A percentile compares a stretch with the other conserved stretches of the same genome.
Evolutionary conservation across 176 grass and related monocot species (phyloP).

Genomic region (Thalia dealbata): DNA sequence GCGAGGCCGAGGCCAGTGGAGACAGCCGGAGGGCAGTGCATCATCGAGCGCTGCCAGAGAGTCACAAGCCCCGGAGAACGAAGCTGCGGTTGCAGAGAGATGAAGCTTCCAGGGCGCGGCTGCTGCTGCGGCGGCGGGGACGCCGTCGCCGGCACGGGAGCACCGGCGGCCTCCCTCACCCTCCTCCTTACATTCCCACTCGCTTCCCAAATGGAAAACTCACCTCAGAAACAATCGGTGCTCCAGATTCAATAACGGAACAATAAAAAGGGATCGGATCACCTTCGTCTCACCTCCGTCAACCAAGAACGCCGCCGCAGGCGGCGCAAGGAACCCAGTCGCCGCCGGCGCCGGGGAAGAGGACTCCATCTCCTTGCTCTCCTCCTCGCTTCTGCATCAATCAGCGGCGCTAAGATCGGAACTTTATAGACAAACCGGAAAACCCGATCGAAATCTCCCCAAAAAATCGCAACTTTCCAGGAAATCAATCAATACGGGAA

Average conservation of each 20-base stretch:
- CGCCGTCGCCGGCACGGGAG: not conserved
- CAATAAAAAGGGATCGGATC: not conserved
- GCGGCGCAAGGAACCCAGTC: not conserved
- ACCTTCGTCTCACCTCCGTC: not conserved
- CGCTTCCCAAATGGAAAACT: not conserved
- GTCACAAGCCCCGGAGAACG: not conserved
- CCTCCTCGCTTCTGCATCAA: not conserved
- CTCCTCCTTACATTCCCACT: not conserved
- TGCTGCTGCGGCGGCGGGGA: not conserved
- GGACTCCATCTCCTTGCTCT: not conserved
- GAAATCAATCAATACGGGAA: not conserved
- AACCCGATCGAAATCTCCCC: too few relatives aligned
- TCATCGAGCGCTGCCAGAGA: not conserved
- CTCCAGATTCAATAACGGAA: not conserved
- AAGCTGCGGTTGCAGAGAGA: not conserved
- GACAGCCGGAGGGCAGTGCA: not conserved
- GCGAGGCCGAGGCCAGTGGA: slow-evolving; percentile 41
- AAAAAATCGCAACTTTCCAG: too few relatives aligned
- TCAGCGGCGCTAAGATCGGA: not conserved
- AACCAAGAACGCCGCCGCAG: not conserved
- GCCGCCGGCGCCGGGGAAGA: not conserved
- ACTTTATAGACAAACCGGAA: too few relatives aligned
- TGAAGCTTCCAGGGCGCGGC: not conserved
- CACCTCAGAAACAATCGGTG: not conserved
- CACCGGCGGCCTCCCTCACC: not conserved